Base-by-base conservation (phyloP, 2,329 filamentous ascomycete genomes). In the Beauveria caledonica region DNA sequence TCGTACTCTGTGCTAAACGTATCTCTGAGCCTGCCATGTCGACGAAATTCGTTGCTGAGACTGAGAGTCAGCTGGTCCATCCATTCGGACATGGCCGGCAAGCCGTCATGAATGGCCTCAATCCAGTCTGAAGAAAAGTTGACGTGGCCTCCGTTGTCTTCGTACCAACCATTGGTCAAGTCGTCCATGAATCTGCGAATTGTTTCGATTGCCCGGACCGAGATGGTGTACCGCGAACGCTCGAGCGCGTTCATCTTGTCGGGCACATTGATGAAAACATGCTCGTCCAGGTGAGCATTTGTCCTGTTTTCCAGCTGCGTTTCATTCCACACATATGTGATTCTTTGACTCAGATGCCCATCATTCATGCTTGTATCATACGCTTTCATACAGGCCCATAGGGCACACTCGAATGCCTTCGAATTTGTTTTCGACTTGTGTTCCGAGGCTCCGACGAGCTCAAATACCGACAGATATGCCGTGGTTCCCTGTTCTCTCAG, bases 351-450 rank as follows among this genome's bases (percentile, higher is more conserved):
- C 19, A 69, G 62, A 36, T 65, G 62, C 19, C 73, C 71, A 21
- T 73, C 67, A 17, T 46, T 64, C 5, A 72, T 67, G 2, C 63
- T 64, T 25, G 73, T 62, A 17, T 68, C 66, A 60, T 69, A 71
- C 11, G 66, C 68, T 58, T 71, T 67, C 21, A 75, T 66, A 53
- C 74, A 76, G 58, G 74, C 73, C 73, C 72, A 76, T 1, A 76
- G 50, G 0, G 68, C 67, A 46, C 73, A 76, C 54, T 73, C 67
- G n/a, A 66, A 64, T 4, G 67, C 73, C 11, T 63, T 65, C 0
- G 51, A 63, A 5, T 63, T 52, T 0, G 66, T 67, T 44, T 62
- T 60, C 4, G 52, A 60, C 15, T 62, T 53, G 3, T 64, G 64
- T n/a, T 69, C 70, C 10, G 62, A 66, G 5, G 69, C 63, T 4